Evolutionary conservation across 2,329 filamentous ascomycete genomes (phyloP), one percentile per base, ranked within the genome.

Genomic region (Furcasterigmium sp.): DNA sequence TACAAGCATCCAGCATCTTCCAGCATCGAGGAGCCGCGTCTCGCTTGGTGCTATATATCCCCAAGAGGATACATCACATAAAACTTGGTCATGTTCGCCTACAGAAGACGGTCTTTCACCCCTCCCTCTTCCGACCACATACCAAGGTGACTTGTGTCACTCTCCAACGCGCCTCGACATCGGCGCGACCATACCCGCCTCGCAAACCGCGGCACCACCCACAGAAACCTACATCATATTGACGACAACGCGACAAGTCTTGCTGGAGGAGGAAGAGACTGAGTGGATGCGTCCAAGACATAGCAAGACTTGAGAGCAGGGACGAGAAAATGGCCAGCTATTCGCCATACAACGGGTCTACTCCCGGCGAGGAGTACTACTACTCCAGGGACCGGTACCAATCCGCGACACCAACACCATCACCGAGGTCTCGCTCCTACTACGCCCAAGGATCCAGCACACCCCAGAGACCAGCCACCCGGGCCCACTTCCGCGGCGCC

Each of bases 51-150:
- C 46, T 46, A 43, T 39, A 34, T 20, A 32, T 53, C 49, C 44
- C 38, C 49, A 45, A 57, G 62, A 60, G 61, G 65, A 65, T 60
- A 62, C 55, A 63, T 63, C 61, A 57, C 53, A 15, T 15, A 56
- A 57, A 54, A 60, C 57, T 56, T 55, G 58, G 64, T 64, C 62
- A 80, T 80, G 76, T 80, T 75, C 63, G 69, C 70, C 65, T 67
- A 67, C 71, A 68, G 67, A 73, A 72, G 65, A 72, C 67, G 66
- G 58, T 67, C 64, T 63, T 69, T 66, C 62, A 73, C 70, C 64
- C 72, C 69, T 71, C 73, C 70, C 70, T 72, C 72, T 60, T 72
- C 73, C 74, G 73, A 77, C 68, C 70, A 74, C 69, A 77, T 75
- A 76, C 72, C 73, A 70, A 76, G 76, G 75, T 79, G 76, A 79